phyloP scores from a whole-genome alignment of 768 basidiomycete genomes.

The Russula virescens region DNA sequence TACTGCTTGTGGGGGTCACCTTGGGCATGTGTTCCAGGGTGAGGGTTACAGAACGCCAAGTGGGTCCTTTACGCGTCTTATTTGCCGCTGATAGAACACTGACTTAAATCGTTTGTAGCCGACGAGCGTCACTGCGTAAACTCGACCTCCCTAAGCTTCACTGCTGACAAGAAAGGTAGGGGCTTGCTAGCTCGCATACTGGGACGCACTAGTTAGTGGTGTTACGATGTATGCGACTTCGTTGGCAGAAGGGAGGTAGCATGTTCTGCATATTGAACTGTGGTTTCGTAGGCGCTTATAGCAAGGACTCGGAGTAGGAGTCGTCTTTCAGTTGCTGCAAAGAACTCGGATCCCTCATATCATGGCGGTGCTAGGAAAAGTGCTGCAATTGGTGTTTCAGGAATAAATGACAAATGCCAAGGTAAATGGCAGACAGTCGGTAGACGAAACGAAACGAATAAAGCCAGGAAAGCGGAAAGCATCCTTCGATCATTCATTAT shows the following conservation, averaged over 20 bases:
- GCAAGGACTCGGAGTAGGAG: too few relatives aligned
- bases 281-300: too few relatives aligned
- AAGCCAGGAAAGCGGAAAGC: too few relatives aligned
- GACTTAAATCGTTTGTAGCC: constrained; percentile 35
- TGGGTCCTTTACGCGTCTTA: constrained; percentile 25
- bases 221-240: neutral
- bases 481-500: too few relatives aligned
- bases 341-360: too few relatives aligned
- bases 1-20: constrained; percentile 85
- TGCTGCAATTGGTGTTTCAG: too few relatives aligned
- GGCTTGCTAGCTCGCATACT: constrained; percentile 2
- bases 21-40: constrained; percentile 94
- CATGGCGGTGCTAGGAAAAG: too few relatives aligned
- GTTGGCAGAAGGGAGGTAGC: neutral
- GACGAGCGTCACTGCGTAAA: constrained; percentile 90
- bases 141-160: constrained; percentile 77
- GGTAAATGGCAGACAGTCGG: too few relatives aligned
- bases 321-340: too few relatives aligned
- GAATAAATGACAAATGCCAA: too few relatives aligned
- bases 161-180: constrained; percentile 34
- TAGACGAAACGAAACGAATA: too few relatives aligned
- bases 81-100: neutral
- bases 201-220: neutral
- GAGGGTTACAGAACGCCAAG: constrained; percentile 80
- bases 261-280: too few relatives aligned